phyloP scores from a whole-genome alignment of 768 basidiomycete species.

The Wakefieldia striispora region DNA sequence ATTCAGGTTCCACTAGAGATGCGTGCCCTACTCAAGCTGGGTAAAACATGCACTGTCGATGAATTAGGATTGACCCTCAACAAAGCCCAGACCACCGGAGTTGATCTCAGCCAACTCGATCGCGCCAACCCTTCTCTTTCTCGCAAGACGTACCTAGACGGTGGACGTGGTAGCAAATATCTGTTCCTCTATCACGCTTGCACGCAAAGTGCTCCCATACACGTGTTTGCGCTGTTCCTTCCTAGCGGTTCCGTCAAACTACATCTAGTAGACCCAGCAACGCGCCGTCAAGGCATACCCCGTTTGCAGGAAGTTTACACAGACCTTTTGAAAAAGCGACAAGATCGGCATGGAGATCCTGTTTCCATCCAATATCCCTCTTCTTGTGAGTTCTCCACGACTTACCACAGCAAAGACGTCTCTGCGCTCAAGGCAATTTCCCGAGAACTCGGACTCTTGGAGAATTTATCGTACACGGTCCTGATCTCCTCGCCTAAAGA shows the following conservation, averaged over 20 bases:
- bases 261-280: slow-evolving; percentile 88
- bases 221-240: slow-evolving; percentile 86
- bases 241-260: slow-evolving; percentile 69
- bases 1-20: slow-evolving; percentile 70
- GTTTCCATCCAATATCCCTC: slow-evolving; percentile 63
- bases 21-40: slow-evolving; percentile 79
- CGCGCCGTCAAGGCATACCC: slow-evolving; percentile 78
- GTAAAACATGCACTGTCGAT: slow-evolving; percentile 74
- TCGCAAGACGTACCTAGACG: slow-evolving; percentile 69
- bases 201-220: slow-evolving; percentile 68
- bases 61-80: slow-evolving; percentile 72
- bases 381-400: slow-evolving; percentile 56
- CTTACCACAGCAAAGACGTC: slow-evolving; percentile 76
- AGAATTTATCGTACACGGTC: slow-evolving; percentile 70
- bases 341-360: slow-evolving; percentile 37
- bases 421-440: slow-evolving; percentile 86
- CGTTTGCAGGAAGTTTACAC: slow-evolving; percentile 73
- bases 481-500: slow-evolving; percentile 87
- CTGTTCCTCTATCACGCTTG: slow-evolving; percentile 87
- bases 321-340: slow-evolving; percentile 56
- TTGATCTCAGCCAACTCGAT: slow-evolving; percentile 82
- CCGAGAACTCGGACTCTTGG: slow-evolving; percentile 76
- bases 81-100: slow-evolving; percentile 75
- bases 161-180: slow-evolving; percentile 69
- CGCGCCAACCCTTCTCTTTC: slow-evolving; percentile 54